Evolutionary conservation across 2,329 filamentous ascomycete genomes (phyloP).

Genomic region (Shiraia sp.): DNA sequence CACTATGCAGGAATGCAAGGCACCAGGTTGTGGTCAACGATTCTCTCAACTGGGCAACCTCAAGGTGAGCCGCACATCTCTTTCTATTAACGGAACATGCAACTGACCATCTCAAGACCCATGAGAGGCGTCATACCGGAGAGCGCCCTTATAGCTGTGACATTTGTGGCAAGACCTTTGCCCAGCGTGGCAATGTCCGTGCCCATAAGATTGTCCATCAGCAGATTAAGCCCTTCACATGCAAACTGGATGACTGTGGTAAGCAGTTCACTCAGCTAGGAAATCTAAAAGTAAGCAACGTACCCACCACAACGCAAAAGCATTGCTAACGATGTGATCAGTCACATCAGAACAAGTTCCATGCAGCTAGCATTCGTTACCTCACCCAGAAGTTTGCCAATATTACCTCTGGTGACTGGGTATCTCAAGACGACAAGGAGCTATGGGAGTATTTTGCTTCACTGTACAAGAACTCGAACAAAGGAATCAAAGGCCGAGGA

Average conservation of each 20-base stretch:
- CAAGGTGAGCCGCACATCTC: conserved; percentile 62
- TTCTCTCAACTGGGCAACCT: conserved; percentile 93
- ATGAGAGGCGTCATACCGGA: conserved; percentile 84
- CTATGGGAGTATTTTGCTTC: conserved; percentile 82
- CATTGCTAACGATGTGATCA: conserved; percentile 40
- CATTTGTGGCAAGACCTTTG: conserved; percentile 79
- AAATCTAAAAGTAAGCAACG: conserved; percentile 74
- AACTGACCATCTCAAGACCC: conserved; percentile 61
- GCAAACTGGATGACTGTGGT: conserved; percentile 78
- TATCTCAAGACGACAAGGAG: conserved; percentile 71
- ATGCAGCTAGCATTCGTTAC: conserved; percentile 70
- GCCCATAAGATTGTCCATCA: conserved; percentile 83
- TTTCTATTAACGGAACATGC: conserved; percentile 11
- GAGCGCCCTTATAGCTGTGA: conserved; percentile 83
- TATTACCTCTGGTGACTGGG: conserved; percentile 62
- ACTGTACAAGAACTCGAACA: conserved; percentile 98
- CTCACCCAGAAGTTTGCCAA: conserved; percentile 73
- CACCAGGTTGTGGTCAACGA: conserved; percentile 72
- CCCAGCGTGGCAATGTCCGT: conserved; percentile 82
- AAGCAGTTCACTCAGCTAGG: conserved; percentile 90
- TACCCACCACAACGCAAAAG: too few species aligned
- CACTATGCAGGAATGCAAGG: conserved; percentile 62
- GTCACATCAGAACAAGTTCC: conserved; percentile 95
- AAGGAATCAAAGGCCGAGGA: conserved; percentile 94
- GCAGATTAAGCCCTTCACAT: conserved; percentile 76